Evolutionary conservation across 2,329 filamentous ascomycete genomes (phyloP), one percentile per base, ranked within the genome.

Genomic region (Myrmaecium sp.): DNA sequence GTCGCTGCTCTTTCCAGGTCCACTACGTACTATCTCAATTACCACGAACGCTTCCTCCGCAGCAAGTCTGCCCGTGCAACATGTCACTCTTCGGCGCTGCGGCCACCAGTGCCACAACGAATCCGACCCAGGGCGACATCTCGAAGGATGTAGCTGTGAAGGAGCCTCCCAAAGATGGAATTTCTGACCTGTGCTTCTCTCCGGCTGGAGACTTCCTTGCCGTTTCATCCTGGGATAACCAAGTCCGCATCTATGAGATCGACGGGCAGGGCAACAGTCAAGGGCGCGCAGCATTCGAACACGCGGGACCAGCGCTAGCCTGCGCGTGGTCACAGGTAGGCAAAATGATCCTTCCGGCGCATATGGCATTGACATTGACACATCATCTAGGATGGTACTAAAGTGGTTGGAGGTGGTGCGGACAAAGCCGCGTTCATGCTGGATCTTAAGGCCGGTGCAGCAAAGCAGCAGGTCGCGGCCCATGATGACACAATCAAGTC

Each of bases 241-340:
- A 93, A 52, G 82, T 95, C 36, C 77, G 84, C 46, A 86, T 98
- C 48, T 98, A 95, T 58, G 82, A 95, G 53, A 82, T 95, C 47
- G 71, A 75, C 37, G 57, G 56, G 30, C 71, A 71, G 38, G 82
- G 83, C 22, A 69, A 78, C 47, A 86, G 78, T 44, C 71, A 82
- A 48, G 83, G 82, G 26, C 86, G 84, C 45, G 82, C 82, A 35
- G 60, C 76, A 32, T 91, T 89, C 46, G 78, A 91, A 39, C 81
- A 91, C 54, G 76, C 82, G 37, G 80, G 67, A 23, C 82, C 84
- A 3, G 84, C 92, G 3, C 58, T 98, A 33, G 78, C 71, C 47
- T 75, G 76, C 36, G 77, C 83, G 45, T 95, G 86, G 69, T 83
- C 81, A 52, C 81, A 76, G 62, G 84, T 92, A 66, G 39, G 70